Conservation (phyloP, 2,329 filamentous ascomycete genomes). For the Chaetomiaceae sp. region DNA sequence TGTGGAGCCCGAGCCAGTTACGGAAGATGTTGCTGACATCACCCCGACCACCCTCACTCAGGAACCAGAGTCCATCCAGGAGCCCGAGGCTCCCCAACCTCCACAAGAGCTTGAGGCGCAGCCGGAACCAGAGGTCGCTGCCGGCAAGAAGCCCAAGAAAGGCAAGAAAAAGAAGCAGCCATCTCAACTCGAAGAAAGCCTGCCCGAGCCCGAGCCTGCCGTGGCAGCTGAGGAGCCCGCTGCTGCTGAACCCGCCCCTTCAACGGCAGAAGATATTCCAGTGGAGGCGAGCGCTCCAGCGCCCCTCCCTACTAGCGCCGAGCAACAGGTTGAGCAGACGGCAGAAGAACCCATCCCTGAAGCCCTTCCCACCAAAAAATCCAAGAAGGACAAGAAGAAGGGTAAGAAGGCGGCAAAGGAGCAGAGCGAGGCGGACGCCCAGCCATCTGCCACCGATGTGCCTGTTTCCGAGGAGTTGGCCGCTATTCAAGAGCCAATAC, state of each 20-base stretch:
- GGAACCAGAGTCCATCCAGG: too few species aligned
- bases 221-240: background rate
- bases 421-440: background rate
- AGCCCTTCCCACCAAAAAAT: constrained; percentile 30
- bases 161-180: constrained; percentile 27
- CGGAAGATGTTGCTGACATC: background rate
- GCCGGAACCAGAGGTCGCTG: constrained; percentile 3
- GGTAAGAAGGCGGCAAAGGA: constrained; percentile 16
- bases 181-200: background rate
- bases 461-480: background rate
- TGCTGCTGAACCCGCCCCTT: background rate
- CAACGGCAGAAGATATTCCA: background rate
- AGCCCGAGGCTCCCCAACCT: background rate
- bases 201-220: background rate
- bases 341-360: background rate
- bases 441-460: background rate
- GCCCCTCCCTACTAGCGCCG: background rate
- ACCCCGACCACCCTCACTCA: too few species aligned
- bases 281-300: background rate
- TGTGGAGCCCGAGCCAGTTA: background rate
- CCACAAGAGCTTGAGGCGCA: background rate
- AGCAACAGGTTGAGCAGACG: background rate
- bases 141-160: constrained; percentile 34
- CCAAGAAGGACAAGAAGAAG: constrained; percentile 33
- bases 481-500: background rate